Conservation (phyloP, 2,329 filamentous ascomycete species). For the Aaosphaeria pasadenensis region DNA sequence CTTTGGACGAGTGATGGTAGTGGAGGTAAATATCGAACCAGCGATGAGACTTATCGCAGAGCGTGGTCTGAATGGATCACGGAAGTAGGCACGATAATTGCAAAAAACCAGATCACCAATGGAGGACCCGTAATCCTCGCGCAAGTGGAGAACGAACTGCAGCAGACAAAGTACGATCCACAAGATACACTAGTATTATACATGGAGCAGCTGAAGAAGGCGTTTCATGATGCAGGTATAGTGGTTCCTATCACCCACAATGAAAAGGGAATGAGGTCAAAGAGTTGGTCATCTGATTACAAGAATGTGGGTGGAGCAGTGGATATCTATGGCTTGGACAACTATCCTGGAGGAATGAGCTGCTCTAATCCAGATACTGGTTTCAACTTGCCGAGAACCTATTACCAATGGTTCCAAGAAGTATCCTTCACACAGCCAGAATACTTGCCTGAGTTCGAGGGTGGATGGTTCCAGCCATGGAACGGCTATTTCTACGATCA, state of each 20-base stretch:
- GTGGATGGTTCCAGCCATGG: conserved; percentile 55
- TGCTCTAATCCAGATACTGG: conserved; percentile 51
- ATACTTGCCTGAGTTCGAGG: conserved; percentile 54
- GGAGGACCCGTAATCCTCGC: conserved; percentile 52
- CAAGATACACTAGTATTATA: conserved; percentile 49
- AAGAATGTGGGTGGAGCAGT: conserved; percentile 55
- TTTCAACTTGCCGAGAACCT: conserved; percentile 52
- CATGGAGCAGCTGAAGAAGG: conserved; percentile 51
- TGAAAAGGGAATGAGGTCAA: conserved; percentile 49
- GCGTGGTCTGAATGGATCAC: conserved; percentile 49
- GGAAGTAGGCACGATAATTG: conserved; percentile 48
- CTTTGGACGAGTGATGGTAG: conserved; percentile 49
- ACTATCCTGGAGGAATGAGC: conserved; percentile 47
- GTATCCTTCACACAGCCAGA: conserved; percentile 54
- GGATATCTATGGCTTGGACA: conserved; percentile 49
- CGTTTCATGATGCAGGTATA: conserved; percentile 47
- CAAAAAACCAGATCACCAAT: conserved; percentile 49
- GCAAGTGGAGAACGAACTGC: conserved; percentile 55
- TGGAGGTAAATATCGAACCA: conserved; percentile 43
- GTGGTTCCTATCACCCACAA: conserved; percentile 51
- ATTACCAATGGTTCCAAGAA: conserved; percentile 57
- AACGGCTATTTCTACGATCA: conserved; percentile 52
- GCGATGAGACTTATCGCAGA: conserved; percentile 43
- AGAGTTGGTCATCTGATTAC: conserved; percentile 56
- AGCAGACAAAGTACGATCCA: conserved; percentile 43